Evolutionary conservation across 768 basidiomycete genomes (phyloP), one percentile per base, ranked within the genome.

Genomic region (Amanita rubescens): DNA sequence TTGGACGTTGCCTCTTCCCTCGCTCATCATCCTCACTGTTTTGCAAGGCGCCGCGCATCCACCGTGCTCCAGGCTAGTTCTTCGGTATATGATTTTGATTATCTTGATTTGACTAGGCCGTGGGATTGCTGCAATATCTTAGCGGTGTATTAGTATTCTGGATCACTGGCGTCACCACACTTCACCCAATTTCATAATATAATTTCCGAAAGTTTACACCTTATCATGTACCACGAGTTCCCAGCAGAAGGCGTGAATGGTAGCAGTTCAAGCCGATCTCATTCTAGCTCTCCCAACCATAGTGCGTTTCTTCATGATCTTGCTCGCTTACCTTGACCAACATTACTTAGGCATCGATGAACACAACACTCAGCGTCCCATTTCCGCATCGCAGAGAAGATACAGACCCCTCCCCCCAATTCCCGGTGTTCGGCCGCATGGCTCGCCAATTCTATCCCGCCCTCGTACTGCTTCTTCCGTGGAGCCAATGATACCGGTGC

Each of bases 301-400:
- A 38, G 51, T 51, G n/a, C 27, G 51, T 30, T n/a, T n/a, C 41
- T 15, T 38, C 17, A 27, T 50, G 6, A n/a, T 12, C 32, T 8
- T 20, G 6, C 17, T 7, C 10, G 5, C 9, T 12, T 11, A 32
- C 2, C 30, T 30, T 22, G 27, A 17, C 22, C 3, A 30, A n/a
- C 19, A 32, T 5, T 11, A 17, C 10, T 24, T 19, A 43, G 51
- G 30, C 15, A 3, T 39, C 17, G 34, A 46, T 25, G 43, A 46
- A 22, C 52, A 14, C 11, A 32, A 22, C n/a, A 24, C 50, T 11
- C 56, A 46, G 42, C 53, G 48, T 14, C 49, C 53, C 44, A 41
- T 17, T 17, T 39, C 51, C 17, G 32, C 50, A 51, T 19, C 46
- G 33, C 52, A 39, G 33, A 37, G 27, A 20, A 19, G 19, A 34